Conservation (phyloP, 306 rosid species). For the Castanospermum australe region DNA sequence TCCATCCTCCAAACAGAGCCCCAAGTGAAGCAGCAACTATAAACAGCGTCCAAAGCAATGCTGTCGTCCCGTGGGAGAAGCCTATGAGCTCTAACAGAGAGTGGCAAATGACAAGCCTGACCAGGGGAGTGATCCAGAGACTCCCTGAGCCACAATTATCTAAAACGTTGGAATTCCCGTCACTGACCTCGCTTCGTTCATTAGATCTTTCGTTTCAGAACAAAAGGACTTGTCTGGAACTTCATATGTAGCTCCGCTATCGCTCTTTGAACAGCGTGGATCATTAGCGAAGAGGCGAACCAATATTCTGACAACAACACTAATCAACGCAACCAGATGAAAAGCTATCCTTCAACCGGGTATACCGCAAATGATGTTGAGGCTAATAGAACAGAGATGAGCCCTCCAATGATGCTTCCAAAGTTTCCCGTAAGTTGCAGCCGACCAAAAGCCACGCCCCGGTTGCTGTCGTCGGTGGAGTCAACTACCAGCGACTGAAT, state of each 20-base stretch:
- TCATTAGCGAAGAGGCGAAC: slow-evolving; percentile 68
- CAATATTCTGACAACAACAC: slow-evolving; percentile 65
- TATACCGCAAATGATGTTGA: slow-evolving; percentile 64
- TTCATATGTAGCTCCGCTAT: slow-evolving; percentile 18
- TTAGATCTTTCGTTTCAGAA: slow-evolving; percentile 48
- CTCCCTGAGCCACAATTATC: slow-evolving; percentile 91
- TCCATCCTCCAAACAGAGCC: slow-evolving; percentile 74
- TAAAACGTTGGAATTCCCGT: slow-evolving; percentile 73
- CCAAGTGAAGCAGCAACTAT: slow-evolving; percentile 66
- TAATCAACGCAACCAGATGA: slow-evolving; percentile 67
- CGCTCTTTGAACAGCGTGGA: slow-evolving; percentile 49
- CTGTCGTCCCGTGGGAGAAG: slow-evolving; percentile 72
- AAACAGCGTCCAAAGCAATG: slow-evolving; percentile 63
- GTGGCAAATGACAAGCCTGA: slow-evolving; percentile 75
- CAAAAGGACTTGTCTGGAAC: slow-evolving; percentile 32
- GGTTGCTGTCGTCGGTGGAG: slow-evolving; percentile 71
- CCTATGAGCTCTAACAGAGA: slow-evolving; percentile 84
- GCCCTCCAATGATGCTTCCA: slow-evolving; percentile 77
- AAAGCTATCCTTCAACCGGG: slow-evolving; percentile 92
- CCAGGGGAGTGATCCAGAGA: slow-evolving; percentile 88
- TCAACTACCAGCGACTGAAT: slow-evolving; percentile 83
- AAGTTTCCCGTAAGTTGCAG: slow-evolving; percentile 61
- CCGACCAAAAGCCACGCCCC: slow-evolving; percentile 86
- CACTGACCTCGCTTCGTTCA: slow-evolving; percentile 66
- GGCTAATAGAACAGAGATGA: slow-evolving; percentile 67